Conservation (phyloP, 2,329 filamentous ascomycete species). For the Exophiala oligosperma region DNA sequence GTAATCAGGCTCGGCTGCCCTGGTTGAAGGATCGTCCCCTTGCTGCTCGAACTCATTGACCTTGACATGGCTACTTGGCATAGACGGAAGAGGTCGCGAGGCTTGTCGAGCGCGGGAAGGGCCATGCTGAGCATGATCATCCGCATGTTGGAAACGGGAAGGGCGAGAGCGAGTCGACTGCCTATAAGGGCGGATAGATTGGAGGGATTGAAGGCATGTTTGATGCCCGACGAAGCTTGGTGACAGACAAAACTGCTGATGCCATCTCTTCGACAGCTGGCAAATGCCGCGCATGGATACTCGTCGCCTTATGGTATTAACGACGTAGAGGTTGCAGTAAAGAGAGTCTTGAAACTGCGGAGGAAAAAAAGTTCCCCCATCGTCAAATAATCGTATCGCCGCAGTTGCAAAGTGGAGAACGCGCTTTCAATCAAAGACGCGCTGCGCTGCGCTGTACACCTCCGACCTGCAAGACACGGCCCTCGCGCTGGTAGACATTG, state of each 20-base stretch:
- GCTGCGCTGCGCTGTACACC: background rate
- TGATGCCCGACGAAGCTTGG: conserved; percentile 28
- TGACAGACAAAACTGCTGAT: conserved; percentile 30
- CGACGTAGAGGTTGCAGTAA: too few species aligned
- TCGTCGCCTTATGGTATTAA: too few species aligned
- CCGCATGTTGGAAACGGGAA: background rate
- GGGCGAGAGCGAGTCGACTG: conserved; percentile 19
- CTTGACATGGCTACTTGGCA: conserved; percentile 36
- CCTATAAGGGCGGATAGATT: conserved; percentile 22
- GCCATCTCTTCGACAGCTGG: conserved; percentile 31
- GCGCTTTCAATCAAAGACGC: conserved; percentile 1
- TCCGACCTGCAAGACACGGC: background rate
- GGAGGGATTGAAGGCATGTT: conserved; percentile 25
- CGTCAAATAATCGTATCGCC: background rate
- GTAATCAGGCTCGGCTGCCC: conserved; percentile 40
- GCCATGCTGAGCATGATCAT: too few species aligned
- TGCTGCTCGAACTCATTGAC: conserved; percentile 47
- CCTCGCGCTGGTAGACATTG: background rate
- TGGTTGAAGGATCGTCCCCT: conserved; percentile 36
- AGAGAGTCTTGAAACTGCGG: background rate
- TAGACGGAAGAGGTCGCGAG: conserved; percentile 1
- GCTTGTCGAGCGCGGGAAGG: background rate
- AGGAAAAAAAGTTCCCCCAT: conserved; percentile 3
- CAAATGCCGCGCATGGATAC: conserved; percentile 28
- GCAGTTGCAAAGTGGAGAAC: conserved; percentile 4